A percentile compares a stretch with the other conserved stretches of the same genome.
Evolutionary conservation across 2,329 filamentous ascomycete genomes (phyloP).

Genomic region (Lachnum nothofagi): DNA sequence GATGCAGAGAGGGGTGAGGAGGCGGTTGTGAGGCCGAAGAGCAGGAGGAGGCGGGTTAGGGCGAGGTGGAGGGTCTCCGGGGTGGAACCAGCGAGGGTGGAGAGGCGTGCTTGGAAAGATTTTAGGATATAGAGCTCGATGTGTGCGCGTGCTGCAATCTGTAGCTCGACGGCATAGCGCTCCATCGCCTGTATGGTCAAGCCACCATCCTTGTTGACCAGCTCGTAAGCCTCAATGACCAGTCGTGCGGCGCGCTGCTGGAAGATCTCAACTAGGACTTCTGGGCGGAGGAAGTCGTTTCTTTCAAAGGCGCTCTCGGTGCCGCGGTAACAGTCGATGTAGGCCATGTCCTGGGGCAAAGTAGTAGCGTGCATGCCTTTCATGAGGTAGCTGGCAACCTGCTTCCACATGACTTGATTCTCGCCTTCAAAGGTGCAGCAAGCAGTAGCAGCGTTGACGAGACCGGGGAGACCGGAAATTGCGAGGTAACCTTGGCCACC

Average conservation of each 20-base stretch:
- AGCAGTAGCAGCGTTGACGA: slow-evolving; percentile 28
- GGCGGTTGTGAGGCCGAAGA: slow-evolving; percentile 21
- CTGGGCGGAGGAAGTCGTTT: slow-evolving; percentile 2
- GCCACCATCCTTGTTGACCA: slow-evolving; percentile 1
- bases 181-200: slow-evolving; percentile 1
- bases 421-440: slow-evolving; percentile 37
- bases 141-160: slow-evolving; percentile 14
- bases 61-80: slow-evolving; percentile 4
- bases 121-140: slow-evolving; percentile 29
- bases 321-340: background rate
- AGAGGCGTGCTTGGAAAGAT: slow-evolving; percentile 14
- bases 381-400: slow-evolving; percentile 30
- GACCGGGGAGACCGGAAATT: slow-evolving; percentile 32
- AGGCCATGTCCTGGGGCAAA: slow-evolving; percentile 10
- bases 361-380: slow-evolving; percentile 10
- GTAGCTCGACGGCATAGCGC: slow-evolving; percentile 1
- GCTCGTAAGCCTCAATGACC: background rate
- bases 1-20: slow-evolving; percentile 25
- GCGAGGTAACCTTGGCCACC: slow-evolving; percentile 37
- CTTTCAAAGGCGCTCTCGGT: background rate
- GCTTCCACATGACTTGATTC: slow-evolving; percentile 39
- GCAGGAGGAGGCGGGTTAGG: slow-evolving; percentile 14
- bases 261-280: slow-evolving; percentile 6
- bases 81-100: slow-evolving; percentile 3
- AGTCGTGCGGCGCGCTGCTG: slow-evolving; percentile 7